Evolutionary conservation across 2,329 filamentous ascomycete species (phyloP).

Genomic region (Alternaria angustiovoidea): DNA sequence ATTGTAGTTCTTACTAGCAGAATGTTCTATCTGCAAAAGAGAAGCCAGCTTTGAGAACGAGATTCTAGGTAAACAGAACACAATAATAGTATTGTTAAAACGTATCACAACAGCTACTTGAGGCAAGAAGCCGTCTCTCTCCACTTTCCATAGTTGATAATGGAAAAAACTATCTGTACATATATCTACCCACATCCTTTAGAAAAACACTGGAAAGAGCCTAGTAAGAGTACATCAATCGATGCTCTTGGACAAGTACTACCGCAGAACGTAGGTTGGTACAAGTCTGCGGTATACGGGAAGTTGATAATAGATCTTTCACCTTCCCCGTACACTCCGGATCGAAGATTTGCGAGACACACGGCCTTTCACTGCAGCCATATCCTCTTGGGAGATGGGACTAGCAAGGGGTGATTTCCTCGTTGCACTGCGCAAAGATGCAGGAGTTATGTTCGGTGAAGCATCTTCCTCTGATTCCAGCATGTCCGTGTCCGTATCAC

Average conservation of each 20-base stretch:
- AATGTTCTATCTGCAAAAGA: too few relatives aligned
- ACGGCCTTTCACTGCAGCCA: neutral
- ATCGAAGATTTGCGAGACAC: neutral
- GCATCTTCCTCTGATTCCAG: constrained; percentile 30
- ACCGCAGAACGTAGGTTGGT: neutral
- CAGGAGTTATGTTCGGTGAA: constrained; percentile 48
- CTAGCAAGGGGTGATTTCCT: constrained; percentile 21
- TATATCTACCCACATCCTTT: neutral
- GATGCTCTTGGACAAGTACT: neutral
- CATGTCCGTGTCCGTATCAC: constrained; percentile 11
- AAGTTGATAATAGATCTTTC: neutral
- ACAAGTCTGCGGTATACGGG: neutral
- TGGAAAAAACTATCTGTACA: neutral
- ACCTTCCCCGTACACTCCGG: constrained; percentile 22
- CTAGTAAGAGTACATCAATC: neutral
- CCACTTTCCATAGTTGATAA: neutral
- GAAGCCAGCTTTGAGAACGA: neutral
- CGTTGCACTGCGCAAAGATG: constrained; percentile 45
- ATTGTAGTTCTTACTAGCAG: too few relatives aligned
- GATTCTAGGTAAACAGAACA: neutral
- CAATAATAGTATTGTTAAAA: neutral
- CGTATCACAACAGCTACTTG: neutral
- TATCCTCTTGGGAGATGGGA: neutral
- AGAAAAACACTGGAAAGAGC: neutral
- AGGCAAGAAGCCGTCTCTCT: neutral